Evolutionary conservation across 2,329 filamentous ascomycete species (phyloP).

Genomic region (Aspergillus sp.): DNA sequence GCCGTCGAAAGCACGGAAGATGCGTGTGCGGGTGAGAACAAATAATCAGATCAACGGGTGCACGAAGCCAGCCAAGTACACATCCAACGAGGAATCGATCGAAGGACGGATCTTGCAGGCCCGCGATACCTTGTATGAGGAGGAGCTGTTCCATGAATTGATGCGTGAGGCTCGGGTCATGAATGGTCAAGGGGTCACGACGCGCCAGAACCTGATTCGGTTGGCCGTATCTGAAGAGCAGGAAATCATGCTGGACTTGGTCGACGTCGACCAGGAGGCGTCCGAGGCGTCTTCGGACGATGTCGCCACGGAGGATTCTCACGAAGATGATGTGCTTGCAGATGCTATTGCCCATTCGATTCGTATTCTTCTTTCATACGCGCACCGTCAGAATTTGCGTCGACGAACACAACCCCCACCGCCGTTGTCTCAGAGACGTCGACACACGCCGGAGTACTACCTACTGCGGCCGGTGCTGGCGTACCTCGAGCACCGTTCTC

Average conservation of each 20-base stretch:
- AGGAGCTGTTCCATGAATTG: slow-evolving; percentile 85
- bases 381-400: slow-evolving; percentile 66
- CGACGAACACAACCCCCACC: slow-evolving; percentile 56
- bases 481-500: slow-evolving; percentile 43
- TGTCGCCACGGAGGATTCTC: slow-evolving; percentile 17
- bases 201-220: slow-evolving; percentile 51
- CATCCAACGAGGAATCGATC: slow-evolving; percentile 19
- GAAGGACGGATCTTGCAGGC: slow-evolving; percentile 32
- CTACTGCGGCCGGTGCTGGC: slow-evolving; percentile 53
- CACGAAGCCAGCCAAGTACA: slow-evolving; percentile 26
- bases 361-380: slow-evolving; percentile 67
- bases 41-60: slow-evolving; percentile 52
- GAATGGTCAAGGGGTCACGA: slow-evolving; percentile 60
- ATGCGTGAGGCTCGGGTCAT: slow-evolving; percentile 70
- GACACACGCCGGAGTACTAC: slow-evolving; percentile 44
- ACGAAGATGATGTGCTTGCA: slow-evolving; percentile 43
- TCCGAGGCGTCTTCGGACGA: slow-evolving; percentile 14
- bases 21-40: slow-evolving; percentile 60
- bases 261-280: slow-evolving; percentile 45
- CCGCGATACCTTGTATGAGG: slow-evolving; percentile 48
- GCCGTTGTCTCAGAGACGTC: slow-evolving; percentile 45
- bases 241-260: slow-evolving; percentile 60
- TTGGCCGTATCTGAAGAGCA: slow-evolving; percentile 47
- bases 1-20: slow-evolving; percentile 46
- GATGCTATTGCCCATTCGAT: slow-evolving; percentile 59